Evolutionary conservation across 23 red algal genomes (phyloP), one percentile per base, ranked within the genome.

Genomic region (Agarophyton chilense): DNA sequence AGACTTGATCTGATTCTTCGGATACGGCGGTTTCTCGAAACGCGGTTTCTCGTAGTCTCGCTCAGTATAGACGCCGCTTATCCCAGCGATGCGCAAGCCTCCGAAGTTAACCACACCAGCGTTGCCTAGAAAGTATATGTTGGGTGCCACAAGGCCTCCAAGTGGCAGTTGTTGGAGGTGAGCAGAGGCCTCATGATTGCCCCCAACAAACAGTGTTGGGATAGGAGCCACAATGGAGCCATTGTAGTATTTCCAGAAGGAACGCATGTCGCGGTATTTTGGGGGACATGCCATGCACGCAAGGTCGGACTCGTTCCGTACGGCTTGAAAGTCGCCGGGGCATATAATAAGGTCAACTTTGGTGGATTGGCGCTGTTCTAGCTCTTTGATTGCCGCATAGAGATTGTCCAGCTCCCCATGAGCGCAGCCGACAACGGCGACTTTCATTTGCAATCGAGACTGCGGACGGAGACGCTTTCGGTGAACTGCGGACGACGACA

Each of bases 281-380:
- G 60, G 56, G 29, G 96, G 96, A 14, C 86, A 92, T 18, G 89
- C 88, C 77, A 98, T 86, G 75, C 77, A 89, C 17, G 60, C 51
- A 17, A 98, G 88, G 56, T 98, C 96, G 40, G 68, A 68, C 19
- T 56, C 72, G 81, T 98, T 91, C 3, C 96, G 92, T 19, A 93
- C 83, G 76, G 85, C 84, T 74, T 98, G 96, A 63, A 98, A 98
- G 80, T 98, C 96, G 7, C 96, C 96, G 41, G 92, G 88, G 43
- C 92, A 95, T 26, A 98, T 84, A 7, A 98, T 46, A 47, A 98
- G 81, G 54, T 95, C 88, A 46, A 78, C 61, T 10, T 35, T 24
- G 7, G 62, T 61, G 24, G 39, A 36, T n/a, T 79, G 64, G 1
- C 36, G 40, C 11, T 44, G 70, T 36, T 95, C 87, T 9, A 72